Evolutionary conservation across 2,329 filamentous ascomycete genomes (phyloP).

Genomic region (Pezicula neosporulosa): DNA sequence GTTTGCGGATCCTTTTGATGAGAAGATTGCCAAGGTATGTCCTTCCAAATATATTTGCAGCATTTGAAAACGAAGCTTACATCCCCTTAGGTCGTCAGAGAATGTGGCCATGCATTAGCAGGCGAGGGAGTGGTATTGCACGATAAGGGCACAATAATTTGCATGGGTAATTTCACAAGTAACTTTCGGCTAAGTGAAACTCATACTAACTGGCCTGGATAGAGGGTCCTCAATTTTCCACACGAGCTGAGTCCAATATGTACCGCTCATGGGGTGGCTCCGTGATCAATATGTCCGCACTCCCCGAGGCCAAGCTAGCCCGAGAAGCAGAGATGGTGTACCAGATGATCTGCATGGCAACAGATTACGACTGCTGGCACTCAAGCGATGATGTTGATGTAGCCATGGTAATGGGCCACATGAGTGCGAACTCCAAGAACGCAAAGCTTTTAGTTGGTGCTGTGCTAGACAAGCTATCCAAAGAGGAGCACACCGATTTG

Average conservation of each 20-base stretch:
- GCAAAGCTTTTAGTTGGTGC: slow-evolving; percentile 81
- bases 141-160: slow-evolving; percentile 79
- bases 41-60: not conserved
- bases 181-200: not conserved
- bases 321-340: slow-evolving; percentile 95
- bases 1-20: slow-evolving; percentile 94
- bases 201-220: slow-evolving; percentile 6
- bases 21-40: slow-evolving; percentile 57
- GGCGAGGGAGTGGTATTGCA: slow-evolving; percentile 85
- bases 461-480: slow-evolving; percentile 80
- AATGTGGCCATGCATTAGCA: slow-evolving; percentile 71
- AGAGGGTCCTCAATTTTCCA: slow-evolving; percentile 99
- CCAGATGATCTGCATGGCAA: slow-evolving; percentile 99
- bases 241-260: slow-evolving; percentile 90
- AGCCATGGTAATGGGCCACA: slow-evolving; percentile 94
- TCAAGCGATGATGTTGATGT: slow-evolving; percentile 81
- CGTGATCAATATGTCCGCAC: slow-evolving; percentile 96
- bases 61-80: not conserved
- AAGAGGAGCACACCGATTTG: slow-evolving; percentile 71
- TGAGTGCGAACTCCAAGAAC: slow-evolving; percentile 89
- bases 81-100: slow-evolving; percentile 58
- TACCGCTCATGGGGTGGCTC: slow-evolving; percentile 92
- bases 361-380: slow-evolving; percentile 99
- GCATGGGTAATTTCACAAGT: slow-evolving; percentile 69
- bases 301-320: slow-evolving; percentile 94